Conservation (phyloP, 345 rosid species). For the Mallotus nudiflorus region DNA sequence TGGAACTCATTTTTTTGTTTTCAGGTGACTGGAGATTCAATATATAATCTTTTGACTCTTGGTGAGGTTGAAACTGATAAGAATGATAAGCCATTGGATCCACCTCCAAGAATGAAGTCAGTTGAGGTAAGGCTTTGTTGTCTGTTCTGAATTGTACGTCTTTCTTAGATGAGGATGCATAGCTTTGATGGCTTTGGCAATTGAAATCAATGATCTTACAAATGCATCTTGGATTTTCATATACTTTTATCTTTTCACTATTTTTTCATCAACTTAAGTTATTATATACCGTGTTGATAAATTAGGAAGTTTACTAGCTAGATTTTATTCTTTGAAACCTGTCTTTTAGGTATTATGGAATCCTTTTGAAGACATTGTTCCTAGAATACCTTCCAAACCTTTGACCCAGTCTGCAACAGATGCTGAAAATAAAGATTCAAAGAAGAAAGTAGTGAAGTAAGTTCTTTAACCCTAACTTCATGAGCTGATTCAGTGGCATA, state of each 20-base stretch:
- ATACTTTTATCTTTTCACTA: background rate
- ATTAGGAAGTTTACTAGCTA: background rate
- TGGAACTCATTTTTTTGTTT: conserved; percentile 23
- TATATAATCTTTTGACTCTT: conserved; percentile 70
- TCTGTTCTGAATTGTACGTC: background rate
- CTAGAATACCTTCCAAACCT: conserved; percentile 46
- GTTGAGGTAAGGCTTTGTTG: conserved; percentile 58
- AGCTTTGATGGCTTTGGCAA: background rate
- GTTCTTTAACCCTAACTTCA: conserved; percentile 14
- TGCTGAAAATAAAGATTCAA: conserved; percentile 52
- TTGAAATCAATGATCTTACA: conserved; percentile 6
- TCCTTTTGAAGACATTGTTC: conserved; percentile 94
- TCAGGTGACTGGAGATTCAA: conserved; percentile 88
- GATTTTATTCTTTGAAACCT: conserved; percentile 8
- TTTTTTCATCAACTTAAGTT: background rate
- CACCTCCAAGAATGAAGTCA: conserved; percentile 63
- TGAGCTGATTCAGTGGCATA: background rate
- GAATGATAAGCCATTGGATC: conserved; percentile 80
- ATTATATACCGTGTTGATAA: background rate
- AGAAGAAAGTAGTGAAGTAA: conserved; percentile 79
- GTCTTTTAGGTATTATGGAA: conserved; percentile 78
- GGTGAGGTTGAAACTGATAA: conserved; percentile 79
- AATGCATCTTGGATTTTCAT: background rate
- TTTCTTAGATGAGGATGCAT: background rate
- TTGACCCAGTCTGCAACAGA: conserved; percentile 36